Conservation (phyloP, 176 grass and related monocot genomes). For the Puya raimondii region DNA sequence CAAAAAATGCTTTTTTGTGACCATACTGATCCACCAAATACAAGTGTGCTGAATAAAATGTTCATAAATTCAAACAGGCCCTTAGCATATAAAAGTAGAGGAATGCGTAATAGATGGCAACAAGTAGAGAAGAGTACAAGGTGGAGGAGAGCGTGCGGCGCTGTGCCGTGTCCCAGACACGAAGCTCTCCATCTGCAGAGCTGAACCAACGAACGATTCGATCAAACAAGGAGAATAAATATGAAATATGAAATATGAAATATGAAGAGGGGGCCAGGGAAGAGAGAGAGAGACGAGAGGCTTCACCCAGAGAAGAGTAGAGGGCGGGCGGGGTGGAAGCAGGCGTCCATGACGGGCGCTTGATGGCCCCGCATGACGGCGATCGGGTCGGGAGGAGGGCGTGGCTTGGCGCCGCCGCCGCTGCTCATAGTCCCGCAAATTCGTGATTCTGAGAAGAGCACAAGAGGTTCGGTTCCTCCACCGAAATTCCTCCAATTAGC, state of each 20-base stretch:
- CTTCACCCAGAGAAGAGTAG: conserved; percentile 85
- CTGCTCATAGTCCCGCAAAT: too few relatives aligned
- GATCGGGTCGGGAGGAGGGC: conserved; percentile 58
- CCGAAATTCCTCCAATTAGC: too few relatives aligned
- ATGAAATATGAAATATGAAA: neutral
- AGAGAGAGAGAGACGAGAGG: neutral
- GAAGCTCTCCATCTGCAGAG: conserved; percentile 75
- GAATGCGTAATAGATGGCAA: too few relatives aligned
- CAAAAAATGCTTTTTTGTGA: too few relatives aligned
- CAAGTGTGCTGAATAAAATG: too few relatives aligned
- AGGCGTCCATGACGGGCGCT: conserved; percentile 61
- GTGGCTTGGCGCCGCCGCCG: neutral
- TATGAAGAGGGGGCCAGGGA: neutral
- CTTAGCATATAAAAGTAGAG: too few relatives aligned
- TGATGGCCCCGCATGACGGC: conserved; percentile 74
- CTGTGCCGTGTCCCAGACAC: conserved; percentile 65
- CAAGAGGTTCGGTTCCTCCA: too few relatives aligned
- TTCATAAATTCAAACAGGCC: too few relatives aligned
- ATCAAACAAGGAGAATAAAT: neutral
- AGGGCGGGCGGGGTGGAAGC: conserved; percentile 59
- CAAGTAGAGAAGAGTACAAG: conserved; percentile 29
- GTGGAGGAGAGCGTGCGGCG: conserved; percentile 62
- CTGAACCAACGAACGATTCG: conserved; percentile 16
- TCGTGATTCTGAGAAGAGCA: too few relatives aligned
- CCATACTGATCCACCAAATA: too few relatives aligned